A percentile compares a stretch with the other conserved stretches of the same genome.
Conservation (phyloP, 1,284 basidiomycete species). For the Malassezia restricta region DNA sequence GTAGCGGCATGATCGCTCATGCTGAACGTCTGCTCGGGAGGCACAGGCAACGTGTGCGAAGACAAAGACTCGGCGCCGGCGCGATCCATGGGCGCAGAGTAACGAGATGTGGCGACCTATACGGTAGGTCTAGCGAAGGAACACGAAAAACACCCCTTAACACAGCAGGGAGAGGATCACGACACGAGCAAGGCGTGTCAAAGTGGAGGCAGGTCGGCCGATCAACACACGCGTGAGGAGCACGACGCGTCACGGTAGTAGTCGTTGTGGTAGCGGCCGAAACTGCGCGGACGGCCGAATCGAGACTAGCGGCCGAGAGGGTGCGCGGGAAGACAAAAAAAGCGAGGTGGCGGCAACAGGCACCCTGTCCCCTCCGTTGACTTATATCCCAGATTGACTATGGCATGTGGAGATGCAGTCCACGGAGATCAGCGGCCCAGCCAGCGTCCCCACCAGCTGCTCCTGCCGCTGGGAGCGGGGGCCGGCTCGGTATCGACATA, state of each 20-base stretch:
- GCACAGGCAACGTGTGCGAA: slow-evolving; percentile 14
- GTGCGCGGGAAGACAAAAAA: background rate
- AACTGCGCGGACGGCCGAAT: background rate
- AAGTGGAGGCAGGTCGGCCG: slow-evolving; percentile 18
- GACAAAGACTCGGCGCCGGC: slow-evolving; percentile 8
- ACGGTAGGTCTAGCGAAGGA: no score
- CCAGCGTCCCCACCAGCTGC: background rate
- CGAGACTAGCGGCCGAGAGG: background rate
- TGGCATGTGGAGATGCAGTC: no score
- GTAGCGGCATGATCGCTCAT: slow-evolving; percentile 11
- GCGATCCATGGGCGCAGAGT: slow-evolving; percentile 4
- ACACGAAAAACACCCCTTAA: no score
- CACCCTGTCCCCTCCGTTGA: background rate
- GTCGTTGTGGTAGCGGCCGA: slow-evolving; percentile 12
- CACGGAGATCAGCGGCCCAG: no score
- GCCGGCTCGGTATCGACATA: background rate
- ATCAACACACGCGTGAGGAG: slow-evolving; percentile 5
- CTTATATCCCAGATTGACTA: background rate
- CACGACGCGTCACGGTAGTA: slow-evolving; percentile 13
- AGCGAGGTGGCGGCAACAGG: background rate
- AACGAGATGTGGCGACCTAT: no score
- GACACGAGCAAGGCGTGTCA: background rate
- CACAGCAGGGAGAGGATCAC: no score
- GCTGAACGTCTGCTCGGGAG: slow-evolving; percentile 7
- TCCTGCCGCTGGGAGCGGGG: background rate